Base-by-base conservation (phyloP, 257 asterid genomes). In the Gentiana dahurica region DNA sequence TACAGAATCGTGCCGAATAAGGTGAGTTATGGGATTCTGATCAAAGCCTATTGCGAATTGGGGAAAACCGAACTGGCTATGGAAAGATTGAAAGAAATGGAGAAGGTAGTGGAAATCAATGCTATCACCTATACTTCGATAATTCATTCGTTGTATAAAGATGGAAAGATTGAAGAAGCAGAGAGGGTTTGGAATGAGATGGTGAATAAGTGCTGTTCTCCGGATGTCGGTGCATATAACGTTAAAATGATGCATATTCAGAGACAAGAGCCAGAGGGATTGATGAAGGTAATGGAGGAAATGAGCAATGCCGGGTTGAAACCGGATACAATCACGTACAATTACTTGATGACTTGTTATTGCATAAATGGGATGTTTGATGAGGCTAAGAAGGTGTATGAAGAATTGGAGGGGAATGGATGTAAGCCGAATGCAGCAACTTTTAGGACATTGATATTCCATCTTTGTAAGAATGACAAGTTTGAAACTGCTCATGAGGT, bases 341-440 rank as follows among this genome's bases (percentile, higher is more conserved):
- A 81, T 72, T 90, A 82, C 71, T 72, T 90, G 85, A 75, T 90
- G 66, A 84, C 83, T 54, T 65, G 82, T 71, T 84, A 87, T 63
- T 77, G 79, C 60, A 48, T 36, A 56, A 84, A 75, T 52, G 80
- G 76, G 41, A 79, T 67, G 89, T 70, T 84, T 69, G 86, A 84
- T 63, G 92, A 84, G 60, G 98, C 95, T 4, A 60, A 68, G 47
- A 64, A 76, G 85, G 89, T 81, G 7, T 90, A 74, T 46, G 73
- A 68, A 46, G 87, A 76, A 57, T 56, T 81, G 75, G 73, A 69
- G 71, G 63, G 36, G 7, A 84, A 79, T 55, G 78, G 81, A 13
- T 72, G 73, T 59, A 65, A 75, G 0, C 92, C 96, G 2, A 87
- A 82, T 68, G 67, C 84, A 0, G 79, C 87, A 12, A 87, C 96